These are phyloP conservation scores for Penicillium robsamsonii DNA, from an alignment of 495 filamentous ascomycete genomes.

Conservation along the genomic window DNA sequence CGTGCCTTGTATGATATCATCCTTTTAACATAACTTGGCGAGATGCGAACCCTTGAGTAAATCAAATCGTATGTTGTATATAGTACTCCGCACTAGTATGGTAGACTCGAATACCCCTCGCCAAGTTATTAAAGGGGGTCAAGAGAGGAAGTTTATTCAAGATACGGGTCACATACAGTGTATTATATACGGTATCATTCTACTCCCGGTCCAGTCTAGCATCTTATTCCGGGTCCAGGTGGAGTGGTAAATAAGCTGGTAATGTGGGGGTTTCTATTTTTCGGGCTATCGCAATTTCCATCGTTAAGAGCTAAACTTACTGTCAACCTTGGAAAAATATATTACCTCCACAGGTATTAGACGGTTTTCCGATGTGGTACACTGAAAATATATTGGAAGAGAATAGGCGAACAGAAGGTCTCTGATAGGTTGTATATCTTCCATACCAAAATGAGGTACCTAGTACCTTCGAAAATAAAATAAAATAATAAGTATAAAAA, in stretches of 20 bases:
- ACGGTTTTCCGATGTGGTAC: conserved; percentile 13
- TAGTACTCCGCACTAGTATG: no score
- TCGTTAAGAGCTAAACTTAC: background rate
- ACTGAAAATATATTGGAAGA: background rate
- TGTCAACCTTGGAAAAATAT: background rate
- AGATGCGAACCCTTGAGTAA: background rate
- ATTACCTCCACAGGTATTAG: conserved; percentile 1
- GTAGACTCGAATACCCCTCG: no score
- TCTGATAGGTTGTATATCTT: background rate
- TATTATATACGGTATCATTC: conserved; percentile 1
- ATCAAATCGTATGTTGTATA: no score
- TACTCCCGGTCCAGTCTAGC: conserved; percentile 10
- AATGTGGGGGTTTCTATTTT: conserved; percentile 14
- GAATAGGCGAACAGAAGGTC: background rate
- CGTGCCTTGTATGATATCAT: conserved; percentile 13
- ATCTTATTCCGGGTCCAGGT: conserved; percentile 7
- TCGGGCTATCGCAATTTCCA: conserved; percentile 24
- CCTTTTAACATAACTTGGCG: background rate
- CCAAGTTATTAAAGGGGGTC: background rate
- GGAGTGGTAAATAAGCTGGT: conserved; percentile 4
- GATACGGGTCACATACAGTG: background rate
- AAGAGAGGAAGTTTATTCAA: background rate
- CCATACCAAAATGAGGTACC: background rate
- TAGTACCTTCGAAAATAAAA: conserved; percentile 6
- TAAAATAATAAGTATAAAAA: conserved; percentile 8